Evolutionary conservation across 129 eudicot genomes (phyloP).

Genomic region (Tagetes erecta): DNA sequence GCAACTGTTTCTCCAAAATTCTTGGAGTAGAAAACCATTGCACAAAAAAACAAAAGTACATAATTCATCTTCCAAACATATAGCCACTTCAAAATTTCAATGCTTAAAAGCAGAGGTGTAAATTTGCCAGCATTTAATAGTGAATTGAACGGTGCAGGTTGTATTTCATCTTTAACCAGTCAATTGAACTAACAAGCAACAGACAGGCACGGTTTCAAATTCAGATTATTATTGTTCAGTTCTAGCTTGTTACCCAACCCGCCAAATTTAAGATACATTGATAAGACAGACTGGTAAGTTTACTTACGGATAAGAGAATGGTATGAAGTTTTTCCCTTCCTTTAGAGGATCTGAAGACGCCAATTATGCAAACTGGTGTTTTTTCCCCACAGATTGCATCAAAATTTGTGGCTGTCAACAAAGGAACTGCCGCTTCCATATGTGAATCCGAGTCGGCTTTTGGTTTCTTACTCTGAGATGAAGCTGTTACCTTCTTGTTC

Average conservation of each 20-base stretch:
- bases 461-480: slow-evolving; percentile 41
- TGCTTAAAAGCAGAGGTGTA: not conserved
- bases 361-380: slow-evolving; percentile 82
- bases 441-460: slow-evolving; percentile 35
- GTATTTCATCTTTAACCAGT: not conserved
- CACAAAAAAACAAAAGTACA: too few species aligned
- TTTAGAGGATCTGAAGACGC: slow-evolving; percentile 66
- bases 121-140: not conserved
- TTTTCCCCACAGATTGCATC: slow-evolving; percentile 63
- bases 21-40: not conserved
- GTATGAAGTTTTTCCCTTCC: slow-evolving; percentile 57
- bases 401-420: slow-evolving; percentile 62
- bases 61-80: too few species aligned
- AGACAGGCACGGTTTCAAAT: not conserved
- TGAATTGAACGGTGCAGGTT: not conserved
- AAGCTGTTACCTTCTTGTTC: slow-evolving; percentile 62
- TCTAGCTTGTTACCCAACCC: not conserved
- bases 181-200: not conserved
- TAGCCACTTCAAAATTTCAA: not conserved
- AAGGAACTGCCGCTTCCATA: slow-evolving; percentile 42
- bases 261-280: not conserved
- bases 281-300: not conserved
- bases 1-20: not conserved
- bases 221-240: not conserved
- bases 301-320: slow-evolving; percentile 59